A percentile compares a stretch with the other conserved stretches of the same genome.
These are phyloP conservation scores for Paramecium tetraurelia DNA, from an alignment of 73 alveolate species.

Conservation along the genomic window DNA sequence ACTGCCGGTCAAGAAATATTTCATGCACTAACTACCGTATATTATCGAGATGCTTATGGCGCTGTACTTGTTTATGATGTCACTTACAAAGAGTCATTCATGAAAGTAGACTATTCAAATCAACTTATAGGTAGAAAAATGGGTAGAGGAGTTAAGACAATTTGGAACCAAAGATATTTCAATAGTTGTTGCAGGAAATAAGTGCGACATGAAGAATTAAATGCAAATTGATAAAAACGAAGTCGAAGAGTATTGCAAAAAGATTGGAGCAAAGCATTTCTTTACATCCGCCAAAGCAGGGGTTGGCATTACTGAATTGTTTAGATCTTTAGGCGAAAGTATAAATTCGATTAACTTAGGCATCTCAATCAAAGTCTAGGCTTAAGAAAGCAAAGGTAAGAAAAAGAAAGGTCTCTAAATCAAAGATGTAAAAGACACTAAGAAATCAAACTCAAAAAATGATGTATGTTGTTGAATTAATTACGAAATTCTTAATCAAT, in stretches of 20 bases:
- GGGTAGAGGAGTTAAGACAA: constrained; percentile 81
- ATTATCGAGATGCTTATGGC: constrained; percentile 83
- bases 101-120: constrained; percentile 58
- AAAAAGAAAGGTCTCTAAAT: constrained; percentile 37
- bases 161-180: constrained; percentile 73
- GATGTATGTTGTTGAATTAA: constrained; percentile 21
- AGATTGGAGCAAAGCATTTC: constrained; percentile 77
- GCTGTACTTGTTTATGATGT: constrained; percentile 89
- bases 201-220: constrained; percentile 79
- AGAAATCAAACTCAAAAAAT: not conserved
- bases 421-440: not conserved
- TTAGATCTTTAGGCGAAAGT: constrained; percentile 56
- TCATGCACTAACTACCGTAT: constrained; percentile 80
- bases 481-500: not conserved
- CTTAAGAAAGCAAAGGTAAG: not conserved
- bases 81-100: constrained; percentile 82
- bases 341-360: not conserved
- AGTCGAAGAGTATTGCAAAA: constrained; percentile 71
- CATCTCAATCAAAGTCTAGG: not conserved
- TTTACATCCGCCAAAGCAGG: constrained; percentile 85
- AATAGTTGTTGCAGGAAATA: constrained; percentile 85
- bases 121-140: constrained; percentile 62
- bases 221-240: constrained; percentile 57
- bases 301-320: constrained; percentile 76
- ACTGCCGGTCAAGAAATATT: constrained; percentile 93